Percentiles rank a stretch among this genome's conserved stretches.
Conservation (phyloP, 2,329 filamentous ascomycete species). For the Plectosphaerella plurivora region DNA sequence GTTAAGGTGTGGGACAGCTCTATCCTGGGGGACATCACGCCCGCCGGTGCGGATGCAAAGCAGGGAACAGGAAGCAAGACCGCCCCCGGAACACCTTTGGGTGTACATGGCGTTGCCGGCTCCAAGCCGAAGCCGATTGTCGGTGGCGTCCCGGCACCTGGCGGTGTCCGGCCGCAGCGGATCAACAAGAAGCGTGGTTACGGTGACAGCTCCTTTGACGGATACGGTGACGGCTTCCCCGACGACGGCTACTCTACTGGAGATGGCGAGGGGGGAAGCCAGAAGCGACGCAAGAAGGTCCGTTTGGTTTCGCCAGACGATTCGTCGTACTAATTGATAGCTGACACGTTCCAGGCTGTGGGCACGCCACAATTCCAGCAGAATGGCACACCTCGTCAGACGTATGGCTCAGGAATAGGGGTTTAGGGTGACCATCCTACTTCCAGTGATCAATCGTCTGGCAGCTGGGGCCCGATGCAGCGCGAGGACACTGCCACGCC, state of each 20-base stretch:
- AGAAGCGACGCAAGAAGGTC: slow-evolving; percentile 65
- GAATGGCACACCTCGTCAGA: slow-evolving; percentile 3
- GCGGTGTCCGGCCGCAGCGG: slow-evolving; percentile 52
- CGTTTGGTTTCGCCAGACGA: slow-evolving; percentile 6
- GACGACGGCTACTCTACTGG: slow-evolving; percentile 74
- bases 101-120: slow-evolving; percentile 40
- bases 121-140: slow-evolving; percentile 12
- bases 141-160: slow-evolving; percentile 3
- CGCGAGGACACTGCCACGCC: too few species aligned
- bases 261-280: slow-evolving; percentile 59
- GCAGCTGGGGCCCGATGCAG: too few species aligned
- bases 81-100: slow-evolving; percentile 49
- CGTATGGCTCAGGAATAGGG: slow-evolving; percentile 4
- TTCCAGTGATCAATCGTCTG: neutral
- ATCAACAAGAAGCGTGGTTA: slow-evolving; percentile 71
- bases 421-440: slow-evolving; percentile 2
- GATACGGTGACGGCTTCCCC: slow-evolving; percentile 67
- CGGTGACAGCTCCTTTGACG: slow-evolving; percentile 68
- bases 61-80: slow-evolving; percentile 39
- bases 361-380: slow-evolving; percentile 5
- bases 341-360: neutral
- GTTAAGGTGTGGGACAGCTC: slow-evolving; percentile 53
- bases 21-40: slow-evolving; percentile 52
- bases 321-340: neutral
- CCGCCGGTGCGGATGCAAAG: slow-evolving; percentile 30